phyloP scores from a whole-genome alignment of 2,329 filamentous ascomycete species.

The Hirsutella rhossiliensis region DNA sequence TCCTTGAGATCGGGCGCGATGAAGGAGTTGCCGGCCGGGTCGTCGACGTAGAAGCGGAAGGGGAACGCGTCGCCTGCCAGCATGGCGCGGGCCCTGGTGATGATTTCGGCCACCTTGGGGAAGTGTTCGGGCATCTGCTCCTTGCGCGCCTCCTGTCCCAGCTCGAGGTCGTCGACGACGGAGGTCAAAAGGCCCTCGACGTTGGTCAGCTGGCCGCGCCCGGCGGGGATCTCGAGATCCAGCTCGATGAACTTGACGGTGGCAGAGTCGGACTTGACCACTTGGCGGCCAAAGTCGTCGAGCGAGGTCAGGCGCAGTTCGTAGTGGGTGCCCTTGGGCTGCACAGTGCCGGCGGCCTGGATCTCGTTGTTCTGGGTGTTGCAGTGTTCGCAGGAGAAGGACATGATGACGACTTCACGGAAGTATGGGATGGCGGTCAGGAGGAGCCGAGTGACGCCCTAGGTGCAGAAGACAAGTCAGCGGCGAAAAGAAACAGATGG shows the following conservation, averaged over 20 bases:
- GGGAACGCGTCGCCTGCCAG: slow-evolving; percentile 67
- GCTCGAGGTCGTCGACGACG: slow-evolving; percentile 68
- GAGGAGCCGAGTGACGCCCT: slow-evolving; percentile 78
- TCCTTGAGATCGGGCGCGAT: slow-evolving; percentile 79
- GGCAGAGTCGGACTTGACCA: slow-evolving; percentile 86
- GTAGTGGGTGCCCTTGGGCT: slow-evolving; percentile 77
- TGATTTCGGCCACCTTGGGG: slow-evolving; percentile 64
- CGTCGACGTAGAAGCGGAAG: slow-evolving; percentile 79
- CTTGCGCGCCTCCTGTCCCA: slow-evolving; percentile 74
- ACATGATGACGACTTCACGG: slow-evolving; percentile 95
- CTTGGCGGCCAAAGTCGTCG: slow-evolving; percentile 69
- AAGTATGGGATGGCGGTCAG: slow-evolving; percentile 94
- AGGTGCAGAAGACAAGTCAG: not conserved
- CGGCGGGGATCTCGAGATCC: slow-evolving; percentile 84
- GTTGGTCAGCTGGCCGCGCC: slow-evolving; percentile 84
- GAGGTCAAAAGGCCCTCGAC: slow-evolving; percentile 76
- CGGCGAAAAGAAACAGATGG: too few species aligned
- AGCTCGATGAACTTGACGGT: slow-evolving; percentile 80
- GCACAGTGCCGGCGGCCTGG: slow-evolving; percentile 82
- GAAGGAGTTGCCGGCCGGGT: slow-evolving; percentile 91
- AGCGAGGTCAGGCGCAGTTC: slow-evolving; percentile 63
- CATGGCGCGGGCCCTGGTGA: slow-evolving; percentile 65
- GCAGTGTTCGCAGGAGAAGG: slow-evolving; percentile 87
- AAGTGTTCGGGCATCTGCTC: slow-evolving; percentile 66
- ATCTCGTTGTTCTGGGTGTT: slow-evolving; percentile 85